phyloP scores from a whole-genome alignment of 495 filamentous ascomycete species.

The Tuber magnatum region DNA sequence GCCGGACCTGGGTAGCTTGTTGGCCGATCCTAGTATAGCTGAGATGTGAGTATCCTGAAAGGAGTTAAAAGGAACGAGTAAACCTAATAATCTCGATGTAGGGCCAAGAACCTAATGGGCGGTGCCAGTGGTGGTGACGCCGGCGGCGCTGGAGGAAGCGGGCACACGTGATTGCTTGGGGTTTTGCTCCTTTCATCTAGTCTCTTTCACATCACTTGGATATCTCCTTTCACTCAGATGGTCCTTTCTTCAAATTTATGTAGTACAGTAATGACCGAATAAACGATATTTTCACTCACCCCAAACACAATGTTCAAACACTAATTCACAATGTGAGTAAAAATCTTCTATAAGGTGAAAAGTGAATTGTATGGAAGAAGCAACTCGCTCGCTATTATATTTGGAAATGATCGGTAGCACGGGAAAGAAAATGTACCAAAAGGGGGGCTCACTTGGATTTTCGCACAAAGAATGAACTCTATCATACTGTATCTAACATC shows the following conservation, averaged over 20 bases:
- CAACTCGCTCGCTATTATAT: not conserved
- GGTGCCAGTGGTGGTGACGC: slow-evolving; percentile 47
- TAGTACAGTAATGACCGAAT: not conserved
- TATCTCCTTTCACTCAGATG: not conserved
- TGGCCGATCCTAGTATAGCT: slow-evolving; percentile 84
- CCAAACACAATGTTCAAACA: not conserved
- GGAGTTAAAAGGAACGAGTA: not conserved
- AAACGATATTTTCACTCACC: not conserved
- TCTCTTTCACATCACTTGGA: not conserved
- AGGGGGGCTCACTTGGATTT: not conserved
- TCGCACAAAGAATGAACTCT: not conserved
- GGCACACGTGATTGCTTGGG: not conserved
- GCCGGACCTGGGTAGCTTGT: slow-evolving; percentile 69
- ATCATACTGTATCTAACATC: not conserved
- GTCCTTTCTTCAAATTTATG: not conserved
- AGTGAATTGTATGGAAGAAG: not conserved
- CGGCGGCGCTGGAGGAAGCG: slow-evolving; percentile 19
- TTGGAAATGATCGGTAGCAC: not conserved
- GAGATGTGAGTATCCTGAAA: slow-evolving; percentile 66
- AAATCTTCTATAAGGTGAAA: not conserved
- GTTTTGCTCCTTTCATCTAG: not conserved
- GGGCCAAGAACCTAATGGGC: slow-evolving; percentile 74
- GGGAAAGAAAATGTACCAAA: not conserved
- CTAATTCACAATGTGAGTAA: not conserved
- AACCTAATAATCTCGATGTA: slow-evolving; percentile 40